A percentile compares a stretch with the other conserved stretches of the same genome.
phyloP scores from a whole-genome alignment of 176 grass and related monocot genomes.

The Dactylis glomerata region DNA sequence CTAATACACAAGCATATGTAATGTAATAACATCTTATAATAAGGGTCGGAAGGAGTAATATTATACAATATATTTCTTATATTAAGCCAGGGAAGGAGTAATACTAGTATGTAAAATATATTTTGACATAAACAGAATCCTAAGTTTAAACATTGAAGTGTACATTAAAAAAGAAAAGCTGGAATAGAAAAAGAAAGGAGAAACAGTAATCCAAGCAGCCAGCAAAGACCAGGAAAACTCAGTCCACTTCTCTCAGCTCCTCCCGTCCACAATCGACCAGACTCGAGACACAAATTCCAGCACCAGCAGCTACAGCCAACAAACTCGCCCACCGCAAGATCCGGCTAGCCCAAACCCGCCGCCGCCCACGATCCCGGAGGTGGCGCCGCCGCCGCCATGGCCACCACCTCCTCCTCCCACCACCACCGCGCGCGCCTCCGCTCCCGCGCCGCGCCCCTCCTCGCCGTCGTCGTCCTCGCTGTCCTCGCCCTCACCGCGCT shows the following conservation, averaged over 20 bases:
- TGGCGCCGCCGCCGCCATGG: conserved; percentile 15
- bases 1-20: no score
- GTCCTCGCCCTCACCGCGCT: conserved; percentile 60
- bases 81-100: no score
- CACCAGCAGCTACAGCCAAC: conserved; percentile 16
- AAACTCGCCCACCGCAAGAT: conserved; percentile 35
- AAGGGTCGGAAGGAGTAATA: no score
- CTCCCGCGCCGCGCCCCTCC: conserved; percentile 41
- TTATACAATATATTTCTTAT: no score
- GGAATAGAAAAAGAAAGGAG: not conserved
- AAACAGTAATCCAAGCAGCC: not conserved
- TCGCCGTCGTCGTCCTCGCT: conserved; percentile 40
- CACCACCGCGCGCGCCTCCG: conserved; percentile 41
- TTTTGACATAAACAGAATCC: not conserved
- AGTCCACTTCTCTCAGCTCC: not conserved
- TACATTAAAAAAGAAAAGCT: not conserved
- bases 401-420: not conserved
- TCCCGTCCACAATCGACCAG: not conserved
- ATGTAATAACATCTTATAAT: no score
- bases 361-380: conserved; percentile 16
- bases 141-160: not conserved
- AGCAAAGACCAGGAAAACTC: not conserved
- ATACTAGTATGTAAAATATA: no score
- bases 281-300: not conserved
- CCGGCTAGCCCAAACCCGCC: conserved; percentile 1